phyloP scores from a whole-genome alignment of 345 rosid species.

The Passiflora organensis region DNA sequence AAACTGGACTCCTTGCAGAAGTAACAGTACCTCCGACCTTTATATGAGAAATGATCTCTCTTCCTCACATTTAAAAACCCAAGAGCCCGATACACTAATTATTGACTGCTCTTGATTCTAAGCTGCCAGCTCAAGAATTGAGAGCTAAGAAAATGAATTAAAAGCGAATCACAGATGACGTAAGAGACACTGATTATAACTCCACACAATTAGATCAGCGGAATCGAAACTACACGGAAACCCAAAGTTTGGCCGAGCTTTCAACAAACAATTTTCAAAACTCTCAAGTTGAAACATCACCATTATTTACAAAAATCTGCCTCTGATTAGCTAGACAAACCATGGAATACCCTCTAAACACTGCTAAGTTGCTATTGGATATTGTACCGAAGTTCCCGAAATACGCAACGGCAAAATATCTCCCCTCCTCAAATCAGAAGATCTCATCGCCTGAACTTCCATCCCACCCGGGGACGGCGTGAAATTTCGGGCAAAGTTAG shows the following conservation, averaged over 20 bases:
- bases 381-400: slow-evolving; percentile 35
- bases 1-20: neutral
- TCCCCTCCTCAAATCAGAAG: slow-evolving; percentile 21
- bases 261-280: neutral
- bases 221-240: slow-evolving; percentile 19
- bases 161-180: slow-evolving; percentile 11
- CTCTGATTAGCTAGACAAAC: slow-evolving; percentile 38
- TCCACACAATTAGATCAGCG: slow-evolving; percentile 11
- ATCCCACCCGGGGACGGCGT: slow-evolving; percentile 17
- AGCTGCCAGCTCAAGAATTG: slow-evolving; percentile 10
- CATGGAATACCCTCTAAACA: slow-evolving; percentile 62
- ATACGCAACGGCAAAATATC: slow-evolving; percentile 42
- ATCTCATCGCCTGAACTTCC: slow-evolving; percentile 14
- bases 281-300: slow-evolving; percentile 12
- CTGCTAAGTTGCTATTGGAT: slow-evolving; percentile 29
- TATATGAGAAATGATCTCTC: slow-evolving; percentile 2
- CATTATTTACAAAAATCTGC: slow-evolving; percentile 23
- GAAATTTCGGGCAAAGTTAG: too few species aligned
- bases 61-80: slow-evolving; percentile 1
- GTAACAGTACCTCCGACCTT: neutral
- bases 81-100: neutral
- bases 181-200: neutral
- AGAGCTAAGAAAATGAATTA: slow-evolving; percentile 1
- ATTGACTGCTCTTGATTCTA: neutral
- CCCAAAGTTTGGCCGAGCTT: slow-evolving; percentile 7